A percentile compares a stretch with the other conserved stretches of the same genome.
phyloP scores from a whole-genome alignment of 2,329 filamentous ascomycete genomes.

The Beauveria scarabaeidicola region DNA sequence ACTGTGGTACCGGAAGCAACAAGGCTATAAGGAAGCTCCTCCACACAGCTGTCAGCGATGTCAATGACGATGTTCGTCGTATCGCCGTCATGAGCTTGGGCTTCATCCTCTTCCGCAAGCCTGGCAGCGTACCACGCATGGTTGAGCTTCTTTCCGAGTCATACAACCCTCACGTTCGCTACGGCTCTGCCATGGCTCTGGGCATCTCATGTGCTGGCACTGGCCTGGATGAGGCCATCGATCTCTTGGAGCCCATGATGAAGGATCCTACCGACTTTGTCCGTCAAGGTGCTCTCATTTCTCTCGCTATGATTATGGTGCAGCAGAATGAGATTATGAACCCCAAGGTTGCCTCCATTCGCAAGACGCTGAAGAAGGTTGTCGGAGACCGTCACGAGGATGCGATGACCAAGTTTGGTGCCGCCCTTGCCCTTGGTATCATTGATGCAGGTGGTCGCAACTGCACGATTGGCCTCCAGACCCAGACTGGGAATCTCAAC shows the following conservation, averaged over 20 bases:
- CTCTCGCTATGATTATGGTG: conserved; percentile 96
- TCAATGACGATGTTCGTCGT: conserved; percentile 92
- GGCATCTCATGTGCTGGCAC: conserved; percentile 97
- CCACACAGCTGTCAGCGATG: conserved; percentile 93
- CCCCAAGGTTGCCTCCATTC: conserved; percentile 82
- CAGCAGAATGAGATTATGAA: conserved; percentile 99
- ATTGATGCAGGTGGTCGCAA: conserved; percentile 97
- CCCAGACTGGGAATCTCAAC: conserved; percentile 95
- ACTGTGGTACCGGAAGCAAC: conserved; percentile 96
- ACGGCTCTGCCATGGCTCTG: conserved; percentile 95
- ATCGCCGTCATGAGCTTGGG: conserved; percentile 96
- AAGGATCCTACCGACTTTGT: conserved; percentile 99
- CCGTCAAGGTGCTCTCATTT: conserved; percentile 88
- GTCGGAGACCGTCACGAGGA: conserved; percentile 93
- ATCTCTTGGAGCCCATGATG: conserved; percentile 96
- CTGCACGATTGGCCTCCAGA: conserved; percentile 96
- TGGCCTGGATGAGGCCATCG: conserved; percentile 90
- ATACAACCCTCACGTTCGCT: conserved; percentile 97
- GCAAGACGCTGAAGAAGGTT: conserved; percentile 91
- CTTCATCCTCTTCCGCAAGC: conserved; percentile 97
- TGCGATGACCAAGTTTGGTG: conserved; percentile 98
- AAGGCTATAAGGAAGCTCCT: conserved; percentile 94
- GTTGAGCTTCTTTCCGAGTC: conserved; percentile 96
- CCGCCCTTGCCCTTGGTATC: conserved; percentile 86
- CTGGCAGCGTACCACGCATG: conserved; percentile 94